A percentile compares a stretch with the other conserved stretches of the same genome.
Conservation (phyloP, 2,329 filamentous ascomycete species). For the Ceratocystis lukuohia region DNA sequence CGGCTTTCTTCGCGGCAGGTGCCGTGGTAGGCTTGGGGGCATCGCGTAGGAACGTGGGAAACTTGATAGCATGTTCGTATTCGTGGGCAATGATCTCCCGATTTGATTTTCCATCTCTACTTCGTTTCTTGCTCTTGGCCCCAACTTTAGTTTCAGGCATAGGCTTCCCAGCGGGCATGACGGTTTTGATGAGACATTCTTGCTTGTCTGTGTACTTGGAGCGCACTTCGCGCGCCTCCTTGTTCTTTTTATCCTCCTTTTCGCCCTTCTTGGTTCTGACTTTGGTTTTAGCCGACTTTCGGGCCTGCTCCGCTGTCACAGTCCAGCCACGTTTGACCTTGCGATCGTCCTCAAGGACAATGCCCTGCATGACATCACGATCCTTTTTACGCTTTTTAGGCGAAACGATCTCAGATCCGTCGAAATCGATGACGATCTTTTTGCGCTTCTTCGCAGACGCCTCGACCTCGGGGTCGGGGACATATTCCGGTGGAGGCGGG, state of each 20-base stretch:
- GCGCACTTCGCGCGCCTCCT: conserved; percentile 45
- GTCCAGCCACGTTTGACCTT: conserved; percentile 87
- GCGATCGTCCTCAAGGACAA: conserved; percentile 58
- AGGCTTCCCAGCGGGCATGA: conserved; percentile 41
- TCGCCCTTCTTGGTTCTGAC: conserved; percentile 27
- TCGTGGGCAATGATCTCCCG: conserved; percentile 66
- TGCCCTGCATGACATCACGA: conserved; percentile 44
- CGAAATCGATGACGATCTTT: conserved; percentile 26
- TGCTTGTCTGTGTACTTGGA: conserved; percentile 70
- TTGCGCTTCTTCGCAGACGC: conserved; percentile 30
- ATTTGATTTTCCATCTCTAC: conserved; percentile 38
- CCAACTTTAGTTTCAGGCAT: conserved; percentile 30
- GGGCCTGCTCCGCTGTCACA: conserved; percentile 43
- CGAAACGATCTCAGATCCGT: conserved; percentile 23
- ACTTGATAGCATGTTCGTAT: conserved; percentile 72
- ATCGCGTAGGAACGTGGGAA: conserved; percentile 66
- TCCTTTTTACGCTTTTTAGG: conserved; percentile 40
- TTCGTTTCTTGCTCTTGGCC: conserved; percentile 45
- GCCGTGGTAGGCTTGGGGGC: conserved; percentile 23
- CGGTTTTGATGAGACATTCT: conserved; percentile 76
- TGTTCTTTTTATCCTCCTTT: conserved; percentile 37
- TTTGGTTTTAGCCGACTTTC: conserved; percentile 35
- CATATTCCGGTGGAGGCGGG: conserved; percentile 32
- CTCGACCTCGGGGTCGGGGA: conserved; percentile 27
- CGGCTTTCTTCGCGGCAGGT: conserved; percentile 20